Percentiles rank a stretch among this genome's conserved stretches.
Conservation (phyloP, 495 filamentous ascomycete species). For the Lasiosphaeria hispida region DNA sequence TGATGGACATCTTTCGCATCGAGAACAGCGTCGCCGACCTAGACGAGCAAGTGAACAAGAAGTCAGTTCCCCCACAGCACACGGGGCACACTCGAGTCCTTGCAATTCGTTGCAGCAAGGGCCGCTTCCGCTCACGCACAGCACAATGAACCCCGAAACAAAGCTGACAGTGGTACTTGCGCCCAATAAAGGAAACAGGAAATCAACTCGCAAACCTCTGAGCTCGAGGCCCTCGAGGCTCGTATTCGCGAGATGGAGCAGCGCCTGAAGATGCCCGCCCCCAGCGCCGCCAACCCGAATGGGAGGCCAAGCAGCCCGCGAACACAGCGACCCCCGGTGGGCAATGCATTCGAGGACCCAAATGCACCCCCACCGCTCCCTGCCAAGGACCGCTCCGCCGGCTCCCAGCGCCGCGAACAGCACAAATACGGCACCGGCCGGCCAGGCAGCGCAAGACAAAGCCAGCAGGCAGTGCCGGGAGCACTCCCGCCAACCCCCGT, state of each 20-base stretch:
- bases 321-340: slow-evolving; percentile 30
- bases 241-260: slow-evolving; percentile 81
- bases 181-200: slow-evolving; percentile 56
- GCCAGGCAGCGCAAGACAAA: slow-evolving; percentile 42
- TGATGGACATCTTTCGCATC: slow-evolving; percentile 86
- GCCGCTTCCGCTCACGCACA: background rate
- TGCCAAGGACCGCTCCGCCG: slow-evolving; percentile 17
- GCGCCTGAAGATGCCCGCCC: slow-evolving; percentile 56
- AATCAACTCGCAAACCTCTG: slow-evolving; percentile 69
- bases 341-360: slow-evolving; percentile 30
- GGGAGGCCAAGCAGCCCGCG: slow-evolving; percentile 31
- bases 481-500: slow-evolving; percentile 54
- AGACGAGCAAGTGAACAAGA: slow-evolving; percentile 73
- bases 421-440: slow-evolving; percentile 32
- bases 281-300: slow-evolving; percentile 11
- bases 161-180: slow-evolving; percentile 10
- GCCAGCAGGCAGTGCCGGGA: slow-evolving; percentile 46
- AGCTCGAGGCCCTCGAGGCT: slow-evolving; percentile 82
- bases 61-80: slow-evolving; percentile 55
- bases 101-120: slow-evolving; percentile 9
- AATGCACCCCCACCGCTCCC: slow-evolving; percentile 20
- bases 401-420: slow-evolving; percentile 16
- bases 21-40: slow-evolving; percentile 77
- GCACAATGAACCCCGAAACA: background rate
- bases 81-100: background rate